Conservation (phyloP, 2,329 filamentous ascomycete species). For the Trichoderma asperellum region DNA sequence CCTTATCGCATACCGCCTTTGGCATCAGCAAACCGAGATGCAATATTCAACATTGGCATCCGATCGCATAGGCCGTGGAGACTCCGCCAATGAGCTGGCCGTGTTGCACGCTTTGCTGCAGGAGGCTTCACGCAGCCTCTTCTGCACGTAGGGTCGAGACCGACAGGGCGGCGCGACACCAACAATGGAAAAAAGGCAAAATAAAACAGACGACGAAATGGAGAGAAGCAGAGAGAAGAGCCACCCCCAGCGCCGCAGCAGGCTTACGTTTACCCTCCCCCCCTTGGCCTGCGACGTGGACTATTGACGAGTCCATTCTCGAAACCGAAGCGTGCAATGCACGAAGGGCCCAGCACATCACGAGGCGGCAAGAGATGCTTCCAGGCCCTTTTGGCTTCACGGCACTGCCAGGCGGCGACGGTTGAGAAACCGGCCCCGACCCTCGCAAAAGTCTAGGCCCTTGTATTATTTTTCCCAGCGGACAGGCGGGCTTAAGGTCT, state of each 20-base stretch:
- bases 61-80: not conserved
- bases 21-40: not conserved
- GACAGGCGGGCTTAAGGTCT: not conserved
- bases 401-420: slow-evolving; percentile 9
- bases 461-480: not conserved
- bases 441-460: not conserved
- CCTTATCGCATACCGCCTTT: slow-evolving; percentile 1
- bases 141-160: slow-evolving; percentile 17
- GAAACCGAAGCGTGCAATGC: not conserved
- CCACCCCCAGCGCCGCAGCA: slow-evolving; percentile 4
- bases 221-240: not conserved
- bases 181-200: too few relatives aligned
- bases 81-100: not conserved
- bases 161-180: slow-evolving; percentile 14
- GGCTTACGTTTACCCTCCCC: not conserved
- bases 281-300: not conserved
- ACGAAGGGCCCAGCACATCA: slow-evolving; percentile 13
- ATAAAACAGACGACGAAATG: not conserved
- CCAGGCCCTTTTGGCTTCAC: not conserved
- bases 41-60: slow-evolving; percentile 3
- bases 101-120: not conserved
- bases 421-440: not conserved
- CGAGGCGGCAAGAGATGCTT: not conserved
- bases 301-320: slow-evolving; percentile 12
- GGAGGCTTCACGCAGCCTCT: slow-evolving; percentile 6